Evolutionary conservation across 2,329 filamentous ascomycete species (phyloP), one percentile per base, ranked within the genome.

Genomic region (Pseudocercospora ulei): DNA sequence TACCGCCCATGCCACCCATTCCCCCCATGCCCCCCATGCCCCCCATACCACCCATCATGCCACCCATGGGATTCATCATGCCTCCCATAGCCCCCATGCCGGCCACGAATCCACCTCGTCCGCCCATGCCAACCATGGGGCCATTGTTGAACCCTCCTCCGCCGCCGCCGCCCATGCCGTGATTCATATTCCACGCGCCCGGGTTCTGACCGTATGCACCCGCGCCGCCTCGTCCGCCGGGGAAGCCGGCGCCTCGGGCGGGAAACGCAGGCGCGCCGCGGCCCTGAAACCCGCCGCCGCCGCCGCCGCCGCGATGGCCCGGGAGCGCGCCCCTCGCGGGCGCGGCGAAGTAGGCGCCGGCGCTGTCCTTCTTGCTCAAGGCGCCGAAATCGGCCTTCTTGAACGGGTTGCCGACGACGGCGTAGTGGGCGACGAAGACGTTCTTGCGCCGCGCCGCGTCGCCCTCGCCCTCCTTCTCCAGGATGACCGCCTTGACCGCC

Each of bases 401-500:
- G 41, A 49, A 51, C 4, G 47, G 47, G 23, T 51, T 51, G 14
- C 44, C 44, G 2, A 41, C 29, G 5, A 38, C 28, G 2, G 36
- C 34, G 25, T 48, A 51, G 34, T 34, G 44, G 22, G 46, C 0
- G 81, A 82, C 80, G 73, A 93, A 96, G 0, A 87, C 86, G 59
- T 96, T 96, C 44, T 47, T 19, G 13, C 42, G 47, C 43, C 46
- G 45, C 9, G 43, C 43, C 14, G 45, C 47, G 1, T 37, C 41
- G 28, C 35, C 47, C 7, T 40, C 39, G n/a, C 49, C 43, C 13
- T 44, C 49, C 2, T 33, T 46, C 12, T 46, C 39, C 47, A 94
- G 86, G 41, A 96, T 79, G 51, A 77, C 73, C 52, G 80, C 81
- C 63, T 95, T 96, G 4, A 79, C 73, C 0, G 85, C 84, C 0